Conservation (phyloP, 2,329 filamentous ascomycete species). For the Botrytis fragariae region DNA sequence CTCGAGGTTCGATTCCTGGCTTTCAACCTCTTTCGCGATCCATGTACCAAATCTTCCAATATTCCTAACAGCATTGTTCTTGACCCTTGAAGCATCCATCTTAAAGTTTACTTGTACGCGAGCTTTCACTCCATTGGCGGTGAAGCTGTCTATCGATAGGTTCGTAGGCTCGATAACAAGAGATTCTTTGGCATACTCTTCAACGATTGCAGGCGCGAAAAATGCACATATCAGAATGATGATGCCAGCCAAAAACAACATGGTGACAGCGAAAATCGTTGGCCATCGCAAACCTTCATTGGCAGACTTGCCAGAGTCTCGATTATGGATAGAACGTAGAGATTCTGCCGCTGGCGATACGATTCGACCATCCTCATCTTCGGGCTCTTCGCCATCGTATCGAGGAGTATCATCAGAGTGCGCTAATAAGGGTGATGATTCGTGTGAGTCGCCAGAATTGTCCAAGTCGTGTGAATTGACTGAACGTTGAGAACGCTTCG, state of each 20-base stretch:
- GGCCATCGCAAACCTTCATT: conserved; percentile 63
- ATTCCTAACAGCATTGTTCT: conserved; percentile 66
- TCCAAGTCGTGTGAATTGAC: background rate
- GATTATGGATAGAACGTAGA: conserved; percentile 38
- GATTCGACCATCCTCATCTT: conserved; percentile 25
- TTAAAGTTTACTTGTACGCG: conserved; percentile 79
- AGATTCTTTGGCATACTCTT: conserved; percentile 84
- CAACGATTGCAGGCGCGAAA: conserved; percentile 73
- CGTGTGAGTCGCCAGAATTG: conserved; percentile 25
- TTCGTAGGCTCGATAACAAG: conserved; percentile 78
- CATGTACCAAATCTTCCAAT: conserved; percentile 77
- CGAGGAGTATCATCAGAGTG: conserved; percentile 32
- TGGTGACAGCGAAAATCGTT: conserved; percentile 68
- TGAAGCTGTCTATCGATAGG: conserved; percentile 83
- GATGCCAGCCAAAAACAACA: conserved; percentile 62
- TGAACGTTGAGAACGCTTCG: conserved; percentile 16
- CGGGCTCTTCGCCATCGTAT: conserved; percentile 36
- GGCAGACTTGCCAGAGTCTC: conserved; percentile 33
- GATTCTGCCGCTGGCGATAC: conserved; percentile 40
- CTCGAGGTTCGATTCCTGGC: conserved; percentile 66
- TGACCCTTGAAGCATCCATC: conserved; percentile 75
- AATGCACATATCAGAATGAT: conserved; percentile 76
- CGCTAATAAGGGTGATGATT: conserved; percentile 40
- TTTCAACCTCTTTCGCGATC: conserved; percentile 75
- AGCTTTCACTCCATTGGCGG: conserved; percentile 70